These are phyloP conservation scores for Mucor sp. DNA, from an alignment of 371 early-diverging fungal species.

Conservation along the genomic window DNA sequence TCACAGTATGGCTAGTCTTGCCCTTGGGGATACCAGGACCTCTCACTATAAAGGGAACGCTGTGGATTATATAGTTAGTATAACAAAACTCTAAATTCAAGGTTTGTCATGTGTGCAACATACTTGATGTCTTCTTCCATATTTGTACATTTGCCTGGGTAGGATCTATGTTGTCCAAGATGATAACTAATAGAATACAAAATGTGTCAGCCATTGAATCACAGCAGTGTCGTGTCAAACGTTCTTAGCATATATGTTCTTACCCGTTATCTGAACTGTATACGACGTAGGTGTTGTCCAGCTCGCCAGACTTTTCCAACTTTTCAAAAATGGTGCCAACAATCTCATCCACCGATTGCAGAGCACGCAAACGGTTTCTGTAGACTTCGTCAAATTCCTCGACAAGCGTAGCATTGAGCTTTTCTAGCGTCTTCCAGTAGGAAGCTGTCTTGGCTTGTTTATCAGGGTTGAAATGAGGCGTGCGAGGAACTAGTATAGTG, in stretches of 20 bases:
- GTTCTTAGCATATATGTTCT: no score
- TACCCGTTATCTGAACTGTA: slow-evolving; percentile 70
- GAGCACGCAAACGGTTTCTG: slow-evolving; percentile 58
- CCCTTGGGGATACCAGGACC: slow-evolving; percentile 63
- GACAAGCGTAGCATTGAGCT: slow-evolving; percentile 37
- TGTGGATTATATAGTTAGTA: slow-evolving; percentile 6
- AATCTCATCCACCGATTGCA: slow-evolving; percentile 69
- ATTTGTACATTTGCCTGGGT: slow-evolving; percentile 61
- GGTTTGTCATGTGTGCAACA: background rate
- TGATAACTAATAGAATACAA: slow-evolving; percentile 46
- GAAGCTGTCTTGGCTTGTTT: slow-evolving; percentile 56
- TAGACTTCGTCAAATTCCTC: slow-evolving; percentile 56
- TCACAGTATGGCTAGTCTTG: slow-evolving; percentile 41
- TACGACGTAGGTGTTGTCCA: slow-evolving; percentile 67
- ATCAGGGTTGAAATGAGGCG: slow-evolving; percentile 62
- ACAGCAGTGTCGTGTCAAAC: no score
- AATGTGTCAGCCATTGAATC: background rate
- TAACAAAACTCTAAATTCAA: no score
- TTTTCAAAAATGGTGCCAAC: slow-evolving; percentile 58
- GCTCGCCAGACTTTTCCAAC: slow-evolving; percentile 53
- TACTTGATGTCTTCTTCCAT: slow-evolving; percentile 67
- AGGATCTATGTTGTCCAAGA: slow-evolving; percentile 64
- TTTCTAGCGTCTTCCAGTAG: slow-evolving; percentile 52
- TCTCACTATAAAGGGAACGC: slow-evolving; percentile 64
- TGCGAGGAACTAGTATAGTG: slow-evolving; percentile 52